Base-by-base conservation (phyloP, 1,139 yeast genomes). In the Eremothecium coryli region DNA sequence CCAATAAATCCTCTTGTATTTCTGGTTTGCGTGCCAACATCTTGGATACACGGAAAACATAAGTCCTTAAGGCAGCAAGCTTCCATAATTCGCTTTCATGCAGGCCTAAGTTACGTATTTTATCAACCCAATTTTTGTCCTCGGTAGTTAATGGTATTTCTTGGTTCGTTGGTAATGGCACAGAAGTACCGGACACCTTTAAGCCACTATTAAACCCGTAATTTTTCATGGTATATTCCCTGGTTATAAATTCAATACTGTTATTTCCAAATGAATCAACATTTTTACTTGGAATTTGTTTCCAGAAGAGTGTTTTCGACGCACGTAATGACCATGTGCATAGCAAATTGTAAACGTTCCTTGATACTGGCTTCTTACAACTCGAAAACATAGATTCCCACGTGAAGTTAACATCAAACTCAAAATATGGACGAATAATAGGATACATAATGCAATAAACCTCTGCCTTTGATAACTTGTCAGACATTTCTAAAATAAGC, bases 381-480 rank as follows among this genome's bases (percentile, higher is more conserved):
- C 82, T 71, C 2, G 82, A 73, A 38, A 76, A 71, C 23, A 86
- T 54, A 1, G 74, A 65, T 17, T 73, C 71, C 73, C 88, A 80
- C 1, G 70, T 60, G 43, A 85, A 73, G 27, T 68, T 74, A 1
- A 86, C 68, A 45, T 90, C 97, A 51, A 82, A 79, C 16, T 75
- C 73, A 50, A 90, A 69, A 50, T 70, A 86, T 0, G 85, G 79
- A 40, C 82, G 68, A n/a, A 90, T 68, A 21, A 82, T 66, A 0
- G 97, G 97, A 43, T 84, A 79, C 14, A 88, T 60, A 52, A 85
- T 70, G 50, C 97, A 88, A 46, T 81, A 82, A 8, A 74, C 61
- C 48, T 90, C 96, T 0, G 96, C 93, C 21, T 76, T 68, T 11
- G 78, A 66, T 28, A 86, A 58, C 49, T 76, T 76, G 2, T 66